These are phyloP conservation scores for Boletus patriciae DNA, from an alignment of 768 basidiomycete genomes.

Conservation along the genomic window DNA sequence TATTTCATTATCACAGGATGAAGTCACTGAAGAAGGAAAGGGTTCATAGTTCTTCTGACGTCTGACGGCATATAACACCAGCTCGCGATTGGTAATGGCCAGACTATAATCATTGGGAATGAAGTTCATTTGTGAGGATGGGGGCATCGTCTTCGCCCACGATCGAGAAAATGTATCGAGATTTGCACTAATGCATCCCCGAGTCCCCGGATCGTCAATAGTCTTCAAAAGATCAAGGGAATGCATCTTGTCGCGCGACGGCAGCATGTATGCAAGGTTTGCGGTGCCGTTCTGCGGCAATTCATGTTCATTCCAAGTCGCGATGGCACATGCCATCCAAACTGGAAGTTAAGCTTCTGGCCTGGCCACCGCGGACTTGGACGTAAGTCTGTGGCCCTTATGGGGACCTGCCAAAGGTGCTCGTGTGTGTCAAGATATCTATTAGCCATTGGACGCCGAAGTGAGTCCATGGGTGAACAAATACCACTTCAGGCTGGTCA, in stretches of 20 bases:
- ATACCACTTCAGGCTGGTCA: background rate
- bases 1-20: conserved; percentile 16
- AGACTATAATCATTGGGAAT: conserved; percentile 5
- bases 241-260: conserved; percentile 4
- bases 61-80: conserved; percentile 2
- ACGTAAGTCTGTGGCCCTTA: conserved; percentile 11
- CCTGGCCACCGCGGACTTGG: conserved; percentile 23
- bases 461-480: conserved; percentile 2
- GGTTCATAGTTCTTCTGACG: background rate
- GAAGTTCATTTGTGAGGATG: conserved; percentile 20
- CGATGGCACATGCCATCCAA: background rate
- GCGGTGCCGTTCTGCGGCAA: conserved; percentile 18
- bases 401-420: background rate
- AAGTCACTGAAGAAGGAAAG: conserved; percentile 10
- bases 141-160: conserved; percentile 7
- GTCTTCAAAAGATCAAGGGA: conserved; percentile 7
- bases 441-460: conserved; percentile 14
- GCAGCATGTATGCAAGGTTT: conserved; percentile 13
- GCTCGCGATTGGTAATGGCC: conserved; percentile 1
- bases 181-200: conserved; percentile 13
- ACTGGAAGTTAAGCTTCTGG: conserved; percentile 8
- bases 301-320: conserved; percentile 1
- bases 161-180: conserved; percentile 26
- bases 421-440: conserved; percentile 6
- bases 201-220: conserved; percentile 14